Conservation (phyloP, 495 filamentous ascomycete species). For the Aspergillus ostianus region DNA sequence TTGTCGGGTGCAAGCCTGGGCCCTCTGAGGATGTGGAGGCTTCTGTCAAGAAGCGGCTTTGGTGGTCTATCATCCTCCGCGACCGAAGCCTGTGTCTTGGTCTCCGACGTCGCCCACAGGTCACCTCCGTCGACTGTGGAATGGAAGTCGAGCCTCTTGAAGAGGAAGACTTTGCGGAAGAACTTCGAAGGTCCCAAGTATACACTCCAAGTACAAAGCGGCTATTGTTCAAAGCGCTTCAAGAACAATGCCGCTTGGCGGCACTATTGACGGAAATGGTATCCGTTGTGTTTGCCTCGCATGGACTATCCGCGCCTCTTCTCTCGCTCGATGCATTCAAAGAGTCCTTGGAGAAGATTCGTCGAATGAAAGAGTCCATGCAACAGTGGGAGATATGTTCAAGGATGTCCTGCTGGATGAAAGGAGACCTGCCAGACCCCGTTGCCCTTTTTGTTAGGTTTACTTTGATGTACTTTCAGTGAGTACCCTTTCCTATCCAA, state of each 20-base stretch:
- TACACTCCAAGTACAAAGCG: constrained; percentile 42
- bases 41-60: constrained; percentile 41
- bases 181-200: constrained; percentile 41
- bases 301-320: constrained; percentile 11
- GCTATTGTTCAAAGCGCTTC: constrained; percentile 39
- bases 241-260: constrained; percentile 45
- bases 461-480: constrained; percentile 54
- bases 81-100: constrained; percentile 50
- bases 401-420: constrained; percentile 7
- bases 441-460: constrained; percentile 40
- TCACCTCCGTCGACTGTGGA: constrained; percentile 40
- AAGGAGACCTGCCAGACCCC: constrained; percentile 25
- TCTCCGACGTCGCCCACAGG: constrained; percentile 45
- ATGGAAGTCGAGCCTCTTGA: constrained; percentile 32
- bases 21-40: constrained; percentile 16
- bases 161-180: constrained; percentile 42
- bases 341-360: constrained; percentile 12
- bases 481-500: constrained; percentile 10
- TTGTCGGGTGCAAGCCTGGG: constrained; percentile 36
- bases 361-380: constrained; percentile 20
- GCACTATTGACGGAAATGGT: constrained; percentile 46
- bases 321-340: constrained; percentile 19
- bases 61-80: constrained; percentile 52
- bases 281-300: constrained; percentile 38
- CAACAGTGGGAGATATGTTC: constrained; percentile 22